Evolutionary conservation across 371 early-diverging fungal species (phyloP).

Genomic region (Mortierella polycephala): DNA sequence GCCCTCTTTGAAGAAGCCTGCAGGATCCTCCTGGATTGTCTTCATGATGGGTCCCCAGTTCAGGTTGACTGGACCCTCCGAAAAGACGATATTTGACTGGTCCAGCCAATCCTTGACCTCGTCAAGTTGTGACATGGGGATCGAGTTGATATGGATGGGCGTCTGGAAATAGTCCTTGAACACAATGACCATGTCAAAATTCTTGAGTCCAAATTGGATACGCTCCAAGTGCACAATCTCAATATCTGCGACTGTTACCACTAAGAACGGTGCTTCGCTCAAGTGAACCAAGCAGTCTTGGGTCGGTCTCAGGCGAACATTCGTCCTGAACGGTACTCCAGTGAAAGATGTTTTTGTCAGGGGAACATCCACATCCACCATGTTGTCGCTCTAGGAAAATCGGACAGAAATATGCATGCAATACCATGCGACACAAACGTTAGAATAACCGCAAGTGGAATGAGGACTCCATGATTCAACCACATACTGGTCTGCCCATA

Average conservation of each 20-base stretch:
- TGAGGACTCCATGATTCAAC: background rate
- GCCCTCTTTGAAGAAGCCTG: slow-evolving; percentile 95
- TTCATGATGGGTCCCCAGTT: slow-evolving; percentile 99
- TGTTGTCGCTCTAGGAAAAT: slow-evolving; percentile 70
- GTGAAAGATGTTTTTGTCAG: slow-evolving; percentile 95
- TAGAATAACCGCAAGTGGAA: background rate
- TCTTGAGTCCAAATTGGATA: slow-evolving; percentile 97
- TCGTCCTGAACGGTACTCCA: slow-evolving; percentile 97
- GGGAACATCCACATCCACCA: slow-evolving; percentile 94
- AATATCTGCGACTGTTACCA: slow-evolving; percentile 94
- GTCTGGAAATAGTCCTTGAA: slow-evolving; percentile 94
- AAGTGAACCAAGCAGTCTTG: slow-evolving; percentile 98
- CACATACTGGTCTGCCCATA: background rate
- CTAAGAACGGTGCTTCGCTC: slow-evolving; percentile 96
- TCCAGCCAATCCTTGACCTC: slow-evolving; percentile 99
- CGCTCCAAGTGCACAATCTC: slow-evolving; percentile 99
- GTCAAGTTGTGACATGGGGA: slow-evolving; percentile 95
- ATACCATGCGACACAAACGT: background rate
- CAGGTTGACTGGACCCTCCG: slow-evolving; percentile 97
- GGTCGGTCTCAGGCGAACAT: slow-evolving; percentile 96
- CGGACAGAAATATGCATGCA: background rate
- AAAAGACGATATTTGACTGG: slow-evolving; percentile 95
- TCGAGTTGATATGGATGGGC: slow-evolving; percentile 96
- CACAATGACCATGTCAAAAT: slow-evolving; percentile 99
- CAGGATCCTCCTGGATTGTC: slow-evolving; percentile 97